These are phyloP conservation scores for Nepenthes alata DNA, from an alignment of 179 eudicot species.

Conservation along the genomic window DNA sequence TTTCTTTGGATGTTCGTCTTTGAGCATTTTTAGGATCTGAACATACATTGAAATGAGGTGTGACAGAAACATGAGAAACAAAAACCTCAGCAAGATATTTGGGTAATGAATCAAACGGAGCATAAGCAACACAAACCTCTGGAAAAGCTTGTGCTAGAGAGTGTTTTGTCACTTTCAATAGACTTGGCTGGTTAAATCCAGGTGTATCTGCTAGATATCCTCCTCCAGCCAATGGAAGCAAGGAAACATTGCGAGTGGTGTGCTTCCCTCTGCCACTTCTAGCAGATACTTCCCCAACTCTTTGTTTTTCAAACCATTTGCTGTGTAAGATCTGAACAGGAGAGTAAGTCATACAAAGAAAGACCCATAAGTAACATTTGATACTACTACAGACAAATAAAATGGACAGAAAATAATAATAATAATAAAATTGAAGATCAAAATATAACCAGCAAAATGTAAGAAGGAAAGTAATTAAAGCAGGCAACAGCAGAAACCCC, in stretches of 20 bases:
- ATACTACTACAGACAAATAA: background rate
- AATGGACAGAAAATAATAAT: too few relatives aligned
- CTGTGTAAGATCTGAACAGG: constrained; percentile 47
- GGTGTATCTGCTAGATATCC: constrained; percentile 95
- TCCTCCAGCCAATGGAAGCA: constrained; percentile 79
- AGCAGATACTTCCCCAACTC: constrained; percentile 84
- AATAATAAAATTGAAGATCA: background rate
- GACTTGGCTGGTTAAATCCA: constrained; percentile 92
- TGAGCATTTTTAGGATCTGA: constrained; percentile 57
- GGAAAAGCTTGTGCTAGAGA: constrained; percentile 71
- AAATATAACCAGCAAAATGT: background rate
- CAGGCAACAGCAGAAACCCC: constrained; percentile 19
- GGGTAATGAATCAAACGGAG: background rate
- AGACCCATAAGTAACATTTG: background rate
- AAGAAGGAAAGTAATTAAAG: background rate
- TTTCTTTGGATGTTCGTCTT: constrained; percentile 32
- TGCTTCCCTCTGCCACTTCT: constrained; percentile 97
- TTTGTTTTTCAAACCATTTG: constrained; percentile 88
- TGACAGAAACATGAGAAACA: background rate
- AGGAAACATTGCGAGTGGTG: constrained; percentile 81
- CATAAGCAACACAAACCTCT: constrained; percentile 44
- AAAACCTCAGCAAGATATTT: background rate
- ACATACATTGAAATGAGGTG: background rate
- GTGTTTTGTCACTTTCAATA: constrained; percentile 73
- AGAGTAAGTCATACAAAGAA: background rate